Evolutionary conservation across 2,329 filamentous ascomycete genomes (phyloP), one percentile per base, ranked within the genome.

Genomic region (Ascochyta lentis): DNA sequence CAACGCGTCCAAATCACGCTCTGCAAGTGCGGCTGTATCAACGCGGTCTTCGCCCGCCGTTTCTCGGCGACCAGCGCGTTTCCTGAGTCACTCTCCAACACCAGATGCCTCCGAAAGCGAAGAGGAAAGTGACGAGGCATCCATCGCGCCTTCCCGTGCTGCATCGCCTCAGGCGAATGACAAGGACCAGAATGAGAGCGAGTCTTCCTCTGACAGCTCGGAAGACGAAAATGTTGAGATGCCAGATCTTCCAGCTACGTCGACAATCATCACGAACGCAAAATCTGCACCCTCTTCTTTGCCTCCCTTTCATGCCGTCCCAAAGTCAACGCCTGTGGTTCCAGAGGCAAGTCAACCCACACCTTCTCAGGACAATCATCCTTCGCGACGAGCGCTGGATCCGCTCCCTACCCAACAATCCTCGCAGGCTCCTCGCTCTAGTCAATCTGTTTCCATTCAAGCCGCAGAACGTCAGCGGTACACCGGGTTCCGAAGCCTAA

Each of bases 11-110:
- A 51, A 52, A 29, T 63, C 67, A 16, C 50, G 47, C 23, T 64
- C 64, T 9, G 35, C 27, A 15, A 64, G 63, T 41, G 47, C 54
- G 12, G 57, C 39, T 19, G 39, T 38, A 6, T 70, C 67, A 8
- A 56, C 41, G 38, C 52, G 63, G 23, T 68, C 67, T 13, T 70
- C 66, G 12, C 66, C 66, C 26, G 62, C 60, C 9, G 51, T 59
- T 4, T 49, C 52, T 7, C 63, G 63, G 24, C 51, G 41, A 38
- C 65, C 67, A 50, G 67, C 67, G 10, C 63, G 63, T 15, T 67
- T 55, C 26, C 41, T 70, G 13, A 70, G 60, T 27, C 65, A 64
- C 29, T 65, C 66, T 3, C 67, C 67, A 22, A 64, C 66, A 5
- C 66, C 63, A 19, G 54, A 63, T 37, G 52, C 51, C 15, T 62